Evolutionary conservation across 176 grass and related monocot species (phyloP), one percentile per base, ranked within the genome.

Genomic region (Triticum monococcum): DNA sequence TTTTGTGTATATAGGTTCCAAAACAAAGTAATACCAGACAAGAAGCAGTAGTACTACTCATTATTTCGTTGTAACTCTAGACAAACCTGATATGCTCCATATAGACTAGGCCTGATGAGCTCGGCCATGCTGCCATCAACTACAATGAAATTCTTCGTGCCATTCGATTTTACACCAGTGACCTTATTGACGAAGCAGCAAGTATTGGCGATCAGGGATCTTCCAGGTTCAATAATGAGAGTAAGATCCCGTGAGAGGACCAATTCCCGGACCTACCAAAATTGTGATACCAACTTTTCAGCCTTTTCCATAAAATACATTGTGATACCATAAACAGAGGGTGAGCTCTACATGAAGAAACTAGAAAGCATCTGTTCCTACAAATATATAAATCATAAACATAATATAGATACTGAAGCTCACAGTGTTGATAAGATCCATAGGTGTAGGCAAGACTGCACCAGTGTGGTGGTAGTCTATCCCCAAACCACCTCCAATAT

Each of bases 51-150:
- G 13, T 30, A 17, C 17, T 18, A 25, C 23, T 38, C 50, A 72
- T 32, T 8, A 54, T 7, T 18, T n/a, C 28, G 5, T 17, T 10
- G 62, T 50, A 76, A 61, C 12, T 83, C 33, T 43, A 79, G 10
- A 85, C 74, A 12, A 87, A 95, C 97, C 97, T 98, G 97, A 80
- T 98, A 96, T 73, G 97, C 97, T 82, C 92, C 97, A 91, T 98
- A 98, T 18, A 98, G 72, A 89, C 97, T 98, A 72, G 97, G 97
- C n/a, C 94, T 95, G 86, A 96, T 98, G 48, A 98, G 93, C 81
- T 98, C 97, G 20, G 97, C 97, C 97, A 98, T 98, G 88, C 94
- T 96, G 31, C 97, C 97, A 52, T 98, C 97, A 86, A 96, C 88
- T 24, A 98, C 97, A 52, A 98, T 86, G 78, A 98, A 98, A 78